Conservation (phyloP, 2,329 filamentous ascomycete genomes). For the Ophiostoma ulmi region DNA sequence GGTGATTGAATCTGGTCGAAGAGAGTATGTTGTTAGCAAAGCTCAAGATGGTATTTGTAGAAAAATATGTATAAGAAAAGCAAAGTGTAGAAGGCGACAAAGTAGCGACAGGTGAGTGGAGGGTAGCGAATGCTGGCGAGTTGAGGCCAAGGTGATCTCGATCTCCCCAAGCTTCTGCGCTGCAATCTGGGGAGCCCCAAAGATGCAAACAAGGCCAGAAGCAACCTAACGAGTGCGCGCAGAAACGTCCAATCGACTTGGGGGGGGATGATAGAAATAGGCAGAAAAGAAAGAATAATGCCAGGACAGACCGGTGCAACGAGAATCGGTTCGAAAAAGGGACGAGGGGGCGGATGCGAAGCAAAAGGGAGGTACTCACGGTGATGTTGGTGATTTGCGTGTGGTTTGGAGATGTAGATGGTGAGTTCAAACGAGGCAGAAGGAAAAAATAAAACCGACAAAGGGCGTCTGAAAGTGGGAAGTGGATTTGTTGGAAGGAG, state of each 20-base stretch:
- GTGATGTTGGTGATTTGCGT: constrained; percentile 14
- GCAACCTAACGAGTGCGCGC: neutral
- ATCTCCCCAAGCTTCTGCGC: neutral
- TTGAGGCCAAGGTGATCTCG: neutral
- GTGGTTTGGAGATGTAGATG: constrained; percentile 21
- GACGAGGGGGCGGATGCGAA: neutral
- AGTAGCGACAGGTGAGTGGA: neutral
- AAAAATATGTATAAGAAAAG: neutral
- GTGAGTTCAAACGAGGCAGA: constrained; percentile 18
- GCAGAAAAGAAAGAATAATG: neutral
- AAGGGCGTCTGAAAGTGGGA: constrained; percentile 24
- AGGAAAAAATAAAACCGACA: constrained; percentile 13
- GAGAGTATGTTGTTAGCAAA: constrained; percentile 15
- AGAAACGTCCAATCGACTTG: neutral
- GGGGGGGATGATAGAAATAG: neutral
- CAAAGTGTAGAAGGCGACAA: neutral
- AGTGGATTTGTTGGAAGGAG: constrained; percentile 25
- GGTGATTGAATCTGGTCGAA: neutral
- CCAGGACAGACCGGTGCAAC: neutral
- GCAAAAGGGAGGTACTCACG: constrained; percentile 17
- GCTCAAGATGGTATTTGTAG: neutral
- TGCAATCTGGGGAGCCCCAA: neutral
- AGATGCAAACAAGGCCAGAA: neutral
- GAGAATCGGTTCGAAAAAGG: neutral
- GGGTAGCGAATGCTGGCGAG: neutral